Base-by-base conservation (phyloP, 768 basidiomycete species). In the Boletus vermiculosoides region DNA sequence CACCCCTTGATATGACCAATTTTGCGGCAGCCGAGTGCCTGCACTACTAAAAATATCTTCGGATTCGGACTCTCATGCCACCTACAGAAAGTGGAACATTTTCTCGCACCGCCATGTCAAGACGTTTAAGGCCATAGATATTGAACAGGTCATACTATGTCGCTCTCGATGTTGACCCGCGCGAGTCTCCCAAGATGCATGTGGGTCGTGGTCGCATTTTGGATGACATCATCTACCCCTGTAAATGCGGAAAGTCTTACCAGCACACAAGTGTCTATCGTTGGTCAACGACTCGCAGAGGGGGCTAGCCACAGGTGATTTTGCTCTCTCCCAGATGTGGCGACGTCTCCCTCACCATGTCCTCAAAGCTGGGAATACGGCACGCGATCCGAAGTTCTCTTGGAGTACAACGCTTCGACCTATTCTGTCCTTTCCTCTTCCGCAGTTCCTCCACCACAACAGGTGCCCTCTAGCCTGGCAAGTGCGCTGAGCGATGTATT, bases 401-500 rank as follows among this genome's bases (percentile, higher is more conserved):
- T 79, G 52, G 84, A 85, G 58, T 74, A 75, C 59, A 74, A 80
- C 45, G 71, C 76, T 6, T 73, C 80, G 5, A 56, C 66, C 5
- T 78, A 76, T 64, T 78, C 82, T n/a, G 81, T 81, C 52, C 70
- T 80, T 45, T 74, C 74, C 25, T 37, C 70, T 48, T 50, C 54
- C 20, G 41, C 60, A 8, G 54, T 66, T 36, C 67, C 66, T 30
- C 74, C 73, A 25, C 75, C 70, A 3, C 56, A 63, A 30, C 54
- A 63, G 18, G 47, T 64, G n/a, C 59, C 65, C 33, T 23, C 62
- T 5, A 23, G 63, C 5, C 12, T 60, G 37, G 67, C 70, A 3
- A 60, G 70, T 12, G 70, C 73, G 2, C 72, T 90, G 41, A 68
- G 70, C 11, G 81, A 85, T 2, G 82, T 90, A 31, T 80, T 87